Conservation (phyloP, 116 monocot genomes). For the Posidonia oceanica region DNA sequence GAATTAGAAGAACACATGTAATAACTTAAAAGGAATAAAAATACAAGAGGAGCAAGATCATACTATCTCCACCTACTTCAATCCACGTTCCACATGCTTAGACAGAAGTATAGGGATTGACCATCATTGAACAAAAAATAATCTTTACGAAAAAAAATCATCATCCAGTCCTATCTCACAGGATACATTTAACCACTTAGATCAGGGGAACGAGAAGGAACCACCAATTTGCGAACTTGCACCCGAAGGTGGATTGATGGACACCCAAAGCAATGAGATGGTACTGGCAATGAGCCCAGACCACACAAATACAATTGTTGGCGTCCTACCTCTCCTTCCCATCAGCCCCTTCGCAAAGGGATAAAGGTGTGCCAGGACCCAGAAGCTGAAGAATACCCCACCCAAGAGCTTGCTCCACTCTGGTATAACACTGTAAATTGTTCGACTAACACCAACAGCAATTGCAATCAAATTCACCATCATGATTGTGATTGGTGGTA, state of each 20-base stretch:
- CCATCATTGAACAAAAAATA: neutral
- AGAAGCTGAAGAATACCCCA: slow-evolving; percentile 77
- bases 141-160: neutral
- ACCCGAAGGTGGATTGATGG: slow-evolving; percentile 54
- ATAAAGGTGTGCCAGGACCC: slow-evolving; percentile 72
- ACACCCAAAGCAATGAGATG: slow-evolving; percentile 74
- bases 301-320: slow-evolving; percentile 70
- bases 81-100: neutral
- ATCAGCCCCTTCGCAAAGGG: slow-evolving; percentile 74
- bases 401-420: slow-evolving; percentile 65
- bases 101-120: neutral
- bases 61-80: neutral
- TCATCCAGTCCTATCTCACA: neutral
- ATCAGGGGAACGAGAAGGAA: slow-evolving; percentile 68
- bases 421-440: slow-evolving; percentile 54
- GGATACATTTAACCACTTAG: neutral
- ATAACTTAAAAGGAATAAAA: no score
- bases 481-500: slow-evolving; percentile 70
- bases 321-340: slow-evolving; percentile 56
- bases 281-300: slow-evolving; percentile 63
- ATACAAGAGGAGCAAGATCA: neutral
- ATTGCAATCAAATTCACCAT: slow-evolving; percentile 71
- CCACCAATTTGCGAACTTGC: slow-evolving; percentile 54
- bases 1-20: no score
- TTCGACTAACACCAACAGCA: slow-evolving; percentile 49